Conservation (phyloP, 352 stramenopile genomes). For the Phytophthora colocasiae region DNA sequence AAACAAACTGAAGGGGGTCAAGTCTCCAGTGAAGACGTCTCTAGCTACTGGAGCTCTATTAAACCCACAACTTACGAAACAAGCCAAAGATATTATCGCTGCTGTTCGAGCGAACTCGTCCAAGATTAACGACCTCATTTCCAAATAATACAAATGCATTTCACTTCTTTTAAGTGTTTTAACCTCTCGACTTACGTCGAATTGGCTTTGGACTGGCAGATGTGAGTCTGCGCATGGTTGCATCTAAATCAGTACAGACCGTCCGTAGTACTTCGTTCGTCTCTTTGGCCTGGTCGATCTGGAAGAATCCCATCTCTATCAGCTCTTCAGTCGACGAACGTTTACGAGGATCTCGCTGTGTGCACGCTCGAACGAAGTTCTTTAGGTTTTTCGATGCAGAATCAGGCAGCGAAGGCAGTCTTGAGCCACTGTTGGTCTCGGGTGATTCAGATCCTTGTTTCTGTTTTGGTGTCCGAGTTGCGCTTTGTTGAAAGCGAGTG, state of each 20-base stretch:
- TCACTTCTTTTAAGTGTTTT: background rate
- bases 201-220: constrained; percentile 16
- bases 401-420: constrained; percentile 46
- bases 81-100: constrained; percentile 67
- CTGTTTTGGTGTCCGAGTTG: constrained; percentile 12
- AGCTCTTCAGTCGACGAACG: constrained; percentile 44
- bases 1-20: constrained; percentile 23
- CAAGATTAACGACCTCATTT: constrained; percentile 82
- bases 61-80: constrained; percentile 60
- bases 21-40: constrained; percentile 30
- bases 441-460: constrained; percentile 13
- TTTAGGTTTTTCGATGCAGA: constrained; percentile 56
- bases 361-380: constrained; percentile 49
- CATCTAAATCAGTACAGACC: constrained; percentile 67
- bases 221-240: constrained; percentile 55
- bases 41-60: constrained; percentile 35
- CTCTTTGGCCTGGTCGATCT: constrained; percentile 52
- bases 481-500: constrained; percentile 13
- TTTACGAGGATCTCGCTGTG: constrained; percentile 52
- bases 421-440: background rate
- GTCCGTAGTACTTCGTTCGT: constrained; percentile 62
- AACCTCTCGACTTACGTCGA: constrained; percentile 13
- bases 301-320: constrained; percentile 56
- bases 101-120: constrained; percentile 69
- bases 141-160: constrained; percentile 27